Conservation (phyloP, 75 land plant species). For the Chamaecyparis obtusa region DNA sequence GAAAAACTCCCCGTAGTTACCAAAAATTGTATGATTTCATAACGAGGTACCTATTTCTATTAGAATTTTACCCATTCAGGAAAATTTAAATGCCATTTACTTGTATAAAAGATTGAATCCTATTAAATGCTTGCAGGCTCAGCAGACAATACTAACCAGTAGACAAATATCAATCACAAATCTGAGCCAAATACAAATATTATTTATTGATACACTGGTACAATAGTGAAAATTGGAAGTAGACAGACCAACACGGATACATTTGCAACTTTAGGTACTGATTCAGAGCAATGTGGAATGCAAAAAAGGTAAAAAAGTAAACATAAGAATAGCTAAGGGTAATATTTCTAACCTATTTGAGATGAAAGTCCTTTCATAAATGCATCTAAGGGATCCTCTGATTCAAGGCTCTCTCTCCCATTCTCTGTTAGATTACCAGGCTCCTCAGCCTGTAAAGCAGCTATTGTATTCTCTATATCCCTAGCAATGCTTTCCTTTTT, state of each 20-base stretch:
- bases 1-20: neutral
- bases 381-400: constrained; percentile 85
- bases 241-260: neutral
- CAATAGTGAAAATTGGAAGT: neutral
- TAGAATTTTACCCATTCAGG: neutral
- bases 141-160: neutral
- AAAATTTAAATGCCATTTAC: neutral
- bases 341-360: constrained; percentile 62
- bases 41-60: neutral
- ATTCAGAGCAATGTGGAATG: neutral
- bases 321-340: neutral
- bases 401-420: constrained; percentile 20
- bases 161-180: neutral
- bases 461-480: constrained; percentile 70
- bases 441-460: constrained; percentile 31
- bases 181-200: neutral
- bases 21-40: neutral
- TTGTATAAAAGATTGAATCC: neutral
- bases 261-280: neutral
- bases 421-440: constrained; percentile 20
- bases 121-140: neutral
- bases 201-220: neutral
- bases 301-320: neutral
- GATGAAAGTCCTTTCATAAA: constrained; percentile 86
- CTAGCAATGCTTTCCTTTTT: constrained; percentile 62